Evolutionary conservation across 139 green algal genomes (phyloP).

Genomic region (Parachlorella kessleri): DNA sequence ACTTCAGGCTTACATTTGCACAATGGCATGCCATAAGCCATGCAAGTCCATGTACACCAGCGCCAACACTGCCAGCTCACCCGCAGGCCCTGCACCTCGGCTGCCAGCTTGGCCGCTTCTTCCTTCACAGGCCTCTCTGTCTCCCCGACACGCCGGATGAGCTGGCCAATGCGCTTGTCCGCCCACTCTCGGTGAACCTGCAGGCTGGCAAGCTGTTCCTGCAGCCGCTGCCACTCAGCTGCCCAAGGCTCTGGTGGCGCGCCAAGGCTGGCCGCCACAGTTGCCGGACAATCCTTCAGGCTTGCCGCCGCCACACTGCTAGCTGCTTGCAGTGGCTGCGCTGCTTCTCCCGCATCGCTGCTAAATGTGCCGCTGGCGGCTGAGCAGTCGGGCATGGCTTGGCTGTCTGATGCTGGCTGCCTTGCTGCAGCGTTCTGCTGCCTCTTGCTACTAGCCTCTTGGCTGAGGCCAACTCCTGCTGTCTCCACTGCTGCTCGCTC

Average conservation of each 20-base stretch:
- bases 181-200: constrained; percentile 34
- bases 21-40: not conserved
- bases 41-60: not conserved
- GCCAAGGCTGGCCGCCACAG: not conserved
- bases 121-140: constrained; percentile 29
- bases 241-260: not conserved
- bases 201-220: not conserved
- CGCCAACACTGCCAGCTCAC: not conserved
- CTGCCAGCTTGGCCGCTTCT: constrained; percentile 15
- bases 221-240: not conserved
- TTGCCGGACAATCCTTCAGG: too few relatives aligned
- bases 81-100: constrained; percentile 22
- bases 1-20: not conserved
- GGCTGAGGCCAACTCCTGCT: not conserved
- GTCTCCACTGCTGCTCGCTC: too few relatives aligned
- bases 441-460: not conserved
- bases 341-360: not conserved
- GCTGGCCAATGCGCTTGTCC: constrained; percentile 21
- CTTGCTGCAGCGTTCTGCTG: not conserved
- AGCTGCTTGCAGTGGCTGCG: not conserved
- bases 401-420: not conserved
- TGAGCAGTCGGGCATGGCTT: not conserved
- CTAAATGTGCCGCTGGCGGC: not conserved
- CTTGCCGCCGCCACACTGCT: not conserved
- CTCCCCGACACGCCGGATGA: constrained; percentile 22